These are phyloP conservation scores for Xanthoconium separans DNA, from an alignment of 1,284 basidiomycete species.

Conservation along the genomic window DNA sequence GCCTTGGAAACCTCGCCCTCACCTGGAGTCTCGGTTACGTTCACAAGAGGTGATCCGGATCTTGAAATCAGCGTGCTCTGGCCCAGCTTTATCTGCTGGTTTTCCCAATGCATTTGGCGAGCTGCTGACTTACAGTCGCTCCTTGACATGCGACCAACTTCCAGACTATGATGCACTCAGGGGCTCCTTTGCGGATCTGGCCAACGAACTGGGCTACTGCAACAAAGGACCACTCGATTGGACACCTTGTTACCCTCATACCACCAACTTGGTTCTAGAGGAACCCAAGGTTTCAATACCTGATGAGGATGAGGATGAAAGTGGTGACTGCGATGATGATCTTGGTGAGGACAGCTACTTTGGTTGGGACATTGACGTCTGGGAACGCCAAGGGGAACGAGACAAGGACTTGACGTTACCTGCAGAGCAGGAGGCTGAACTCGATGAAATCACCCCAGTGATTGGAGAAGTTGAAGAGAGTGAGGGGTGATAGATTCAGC, in stretches of 20 bases:
- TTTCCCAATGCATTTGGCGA: conserved; percentile 2
- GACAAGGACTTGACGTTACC: background rate
- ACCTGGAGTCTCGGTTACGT: background rate
- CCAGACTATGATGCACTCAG: conserved; percentile 3
- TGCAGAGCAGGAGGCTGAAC: background rate
- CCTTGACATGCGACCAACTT: background rate
- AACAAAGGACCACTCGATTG: conserved; percentile 1
- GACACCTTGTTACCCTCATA: background rate
- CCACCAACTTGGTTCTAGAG: background rate
- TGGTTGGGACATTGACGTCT: background rate
- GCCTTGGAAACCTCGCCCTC: conserved; percentile 4
- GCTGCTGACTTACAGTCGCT: conserved; percentile 1
- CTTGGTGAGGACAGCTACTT: conserved; percentile 1
- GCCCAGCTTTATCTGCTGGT: background rate
- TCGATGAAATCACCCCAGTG: background rate
- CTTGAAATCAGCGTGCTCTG: conserved; percentile 1
- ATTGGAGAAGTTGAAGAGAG: background rate
- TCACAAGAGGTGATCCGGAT: conserved; percentile 1
- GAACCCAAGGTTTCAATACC: background rate
- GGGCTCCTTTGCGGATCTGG: background rate
- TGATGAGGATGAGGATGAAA: background rate
- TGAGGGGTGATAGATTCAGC: background rate
- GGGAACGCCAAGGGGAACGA: background rate
- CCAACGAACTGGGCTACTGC: background rate
- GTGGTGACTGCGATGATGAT: background rate